phyloP scores from a whole-genome alignment of 257 asterid genomes.

The Nicotiana tomentosiformis region DNA sequence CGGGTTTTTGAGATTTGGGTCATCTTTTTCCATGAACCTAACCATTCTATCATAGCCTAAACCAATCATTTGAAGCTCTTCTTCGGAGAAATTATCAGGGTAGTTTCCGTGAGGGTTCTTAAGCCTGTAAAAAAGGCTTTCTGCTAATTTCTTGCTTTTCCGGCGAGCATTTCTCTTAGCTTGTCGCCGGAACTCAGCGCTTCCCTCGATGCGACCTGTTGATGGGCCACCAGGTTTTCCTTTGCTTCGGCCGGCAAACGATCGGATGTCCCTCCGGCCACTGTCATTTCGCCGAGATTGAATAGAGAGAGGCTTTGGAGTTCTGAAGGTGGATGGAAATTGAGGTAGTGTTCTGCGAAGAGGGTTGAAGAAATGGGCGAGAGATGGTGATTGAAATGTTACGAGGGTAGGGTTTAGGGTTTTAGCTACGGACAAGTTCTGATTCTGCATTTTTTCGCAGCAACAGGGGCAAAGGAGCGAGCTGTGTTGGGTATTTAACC shows the following conservation, averaged over 20 bases:
- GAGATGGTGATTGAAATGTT: slow-evolving; percentile 9
- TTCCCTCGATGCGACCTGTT: slow-evolving; percentile 73
- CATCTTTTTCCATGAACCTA: slow-evolving; percentile 87
- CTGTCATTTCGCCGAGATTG: slow-evolving; percentile 27
- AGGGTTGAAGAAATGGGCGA: slow-evolving; percentile 35
- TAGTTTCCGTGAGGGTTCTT: slow-evolving; percentile 79
- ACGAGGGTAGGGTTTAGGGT: slow-evolving; percentile 48
- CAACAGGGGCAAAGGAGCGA: background rate
- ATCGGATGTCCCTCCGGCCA: slow-evolving; percentile 42
- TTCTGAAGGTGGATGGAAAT: slow-evolving; percentile 7
- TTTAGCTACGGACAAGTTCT: slow-evolving; percentile 36
- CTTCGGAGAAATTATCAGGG: slow-evolving; percentile 76
- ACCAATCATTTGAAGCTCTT: slow-evolving; percentile 93
- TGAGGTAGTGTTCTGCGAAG: slow-evolving; percentile 22
- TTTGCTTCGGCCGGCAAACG: slow-evolving; percentile 83
- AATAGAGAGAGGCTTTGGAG: slow-evolving; percentile 23
- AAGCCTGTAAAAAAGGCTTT: slow-evolving; percentile 69
- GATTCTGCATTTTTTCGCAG: slow-evolving; percentile 41
- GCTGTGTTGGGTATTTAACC: background rate
- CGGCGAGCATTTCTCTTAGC: slow-evolving; percentile 68
- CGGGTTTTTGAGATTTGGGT: slow-evolving; percentile 90
- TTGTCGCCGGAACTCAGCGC: slow-evolving; percentile 59
- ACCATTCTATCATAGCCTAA: slow-evolving; percentile 89
- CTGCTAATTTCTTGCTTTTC: slow-evolving; percentile 56
- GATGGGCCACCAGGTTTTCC: slow-evolving; percentile 53